These are phyloP conservation scores for Cyanidioschyzon merolae DNA, from an alignment of 23 red algal species.

Conservation along the genomic window DNA sequence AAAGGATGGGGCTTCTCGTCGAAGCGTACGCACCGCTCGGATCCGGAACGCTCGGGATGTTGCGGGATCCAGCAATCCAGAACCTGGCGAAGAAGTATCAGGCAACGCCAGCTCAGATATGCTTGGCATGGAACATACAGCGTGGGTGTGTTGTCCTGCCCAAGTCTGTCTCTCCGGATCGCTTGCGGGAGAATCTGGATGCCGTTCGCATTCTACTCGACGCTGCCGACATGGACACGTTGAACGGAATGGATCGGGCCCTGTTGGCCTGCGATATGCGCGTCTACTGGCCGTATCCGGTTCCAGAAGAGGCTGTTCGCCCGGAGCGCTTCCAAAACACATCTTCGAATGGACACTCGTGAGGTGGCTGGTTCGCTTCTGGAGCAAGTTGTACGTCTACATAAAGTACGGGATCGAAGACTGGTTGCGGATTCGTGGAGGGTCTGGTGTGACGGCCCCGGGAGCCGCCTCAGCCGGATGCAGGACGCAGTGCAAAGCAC, in stretches of 20 bases:
- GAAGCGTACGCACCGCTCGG: constrained; percentile 64
- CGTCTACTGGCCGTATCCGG: constrained; percentile 61
- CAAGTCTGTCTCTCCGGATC: constrained; percentile 44
- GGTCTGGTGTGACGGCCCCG: too few species aligned
- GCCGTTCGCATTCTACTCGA: constrained; percentile 31
- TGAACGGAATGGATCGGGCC: constrained; percentile 45
- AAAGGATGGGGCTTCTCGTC: constrained; percentile 42
- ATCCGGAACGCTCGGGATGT: constrained; percentile 39
- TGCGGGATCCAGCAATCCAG: constrained; percentile 41
- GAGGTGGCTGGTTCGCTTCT: too few species aligned
- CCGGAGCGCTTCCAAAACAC: neutral
- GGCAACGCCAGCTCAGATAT: constrained; percentile 37
- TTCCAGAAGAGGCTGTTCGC: neutral
- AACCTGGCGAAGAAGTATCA: constrained; percentile 30
- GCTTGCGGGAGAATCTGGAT: constrained; percentile 52
- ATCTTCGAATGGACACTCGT: too few species aligned
- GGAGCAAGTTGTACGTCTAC: too few species aligned
- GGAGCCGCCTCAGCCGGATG: too few species aligned
- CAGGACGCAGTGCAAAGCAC: too few species aligned
- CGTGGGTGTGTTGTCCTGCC: constrained; percentile 59
- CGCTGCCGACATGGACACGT: constrained; percentile 30
- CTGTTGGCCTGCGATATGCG: constrained; percentile 66
- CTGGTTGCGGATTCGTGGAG: too few species aligned
- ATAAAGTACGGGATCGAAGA: too few species aligned
- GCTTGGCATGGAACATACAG: constrained; percentile 62